Conservation (phyloP, 176 grass and related monocot genomes). For the Hyparrhenia diplandra region DNA sequence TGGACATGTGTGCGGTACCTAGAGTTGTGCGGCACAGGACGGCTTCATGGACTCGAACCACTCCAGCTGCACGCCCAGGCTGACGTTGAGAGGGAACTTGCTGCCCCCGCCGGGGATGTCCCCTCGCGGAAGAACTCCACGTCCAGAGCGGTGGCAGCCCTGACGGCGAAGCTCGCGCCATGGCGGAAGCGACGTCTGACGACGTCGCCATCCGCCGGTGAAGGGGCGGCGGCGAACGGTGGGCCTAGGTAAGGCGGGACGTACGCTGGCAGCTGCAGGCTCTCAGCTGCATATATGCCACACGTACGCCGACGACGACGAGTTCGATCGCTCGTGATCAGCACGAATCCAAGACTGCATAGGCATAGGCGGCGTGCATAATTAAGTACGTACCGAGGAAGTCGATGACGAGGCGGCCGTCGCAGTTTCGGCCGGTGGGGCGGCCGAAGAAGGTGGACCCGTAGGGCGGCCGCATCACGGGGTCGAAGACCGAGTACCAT, state of each 20-base stretch:
- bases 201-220: background rate
- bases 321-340: no score
- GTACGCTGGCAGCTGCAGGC: background rate
- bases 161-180: slow-evolving; percentile 43
- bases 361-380: background rate
- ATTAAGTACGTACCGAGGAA: slow-evolving; percentile 13
- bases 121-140: background rate
- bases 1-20: background rate
- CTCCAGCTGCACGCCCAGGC: slow-evolving; percentile 30
- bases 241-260: background rate
- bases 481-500: background rate
- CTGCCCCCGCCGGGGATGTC: background rate
- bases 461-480: slow-evolving; percentile 26
- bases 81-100: slow-evolving; percentile 18
- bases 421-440: slow-evolving; percentile 31
- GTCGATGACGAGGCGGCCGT: slow-evolving; percentile 45
- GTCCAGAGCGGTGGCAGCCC: slow-evolving; percentile 10
- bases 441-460: background rate
- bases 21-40: slow-evolving; percentile 15
- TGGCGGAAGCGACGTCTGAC: background rate
- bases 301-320: background rate
- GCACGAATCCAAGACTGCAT: no score
- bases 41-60: slow-evolving; percentile 40
- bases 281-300: background rate
- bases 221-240: background rate